Evolutionary conservation across 768 basidiomycete genomes (phyloP), one percentile per base, ranked within the genome.

Genomic region (Pisolithus albus): DNA sequence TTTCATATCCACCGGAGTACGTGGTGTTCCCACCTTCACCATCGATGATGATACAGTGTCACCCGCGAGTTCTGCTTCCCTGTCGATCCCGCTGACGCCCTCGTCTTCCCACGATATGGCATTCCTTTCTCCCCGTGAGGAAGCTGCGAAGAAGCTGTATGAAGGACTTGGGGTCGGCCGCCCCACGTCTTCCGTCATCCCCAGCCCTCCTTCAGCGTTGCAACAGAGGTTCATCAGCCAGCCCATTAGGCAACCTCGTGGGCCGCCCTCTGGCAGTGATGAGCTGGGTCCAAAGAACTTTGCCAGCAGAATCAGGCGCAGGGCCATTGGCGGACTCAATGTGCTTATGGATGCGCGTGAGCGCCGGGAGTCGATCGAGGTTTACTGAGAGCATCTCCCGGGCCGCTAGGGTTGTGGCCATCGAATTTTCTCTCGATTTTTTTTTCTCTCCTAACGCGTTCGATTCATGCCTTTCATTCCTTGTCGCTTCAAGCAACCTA

Each of bases 271-370:
- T 21, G 85, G 86, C 63, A 82, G 82, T 56, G 90, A 92, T 62
- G 90, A 92, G 64, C 80, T 92, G 46, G 84, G 86, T 18, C 85
- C 87, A 41, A 86, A 88, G 77, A 92, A 92, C 67, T 92, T 92
- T 73, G 90, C 90, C 7, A 83, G 83, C 36, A 81, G 90, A 60
- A 86, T 88, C 70, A 79, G 89, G 69, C 81, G 87, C 61, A 82
- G 86, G 75, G 89, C 90, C 18, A 86, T 91, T 53, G 87, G 85
- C 32, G 87, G 88, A 24, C 72, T 92, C 47, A 85, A 84, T 50
- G 79, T 79, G 63, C 78, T 92, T 59, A 83, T 90, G 79, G 85
- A 79, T 60, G 86, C 88, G 32, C 81, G 88, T 54, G 88, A 89
- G 73, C 79, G 85, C 63, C 75, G 88, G 56, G 88, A 88, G 66